phyloP scores from a whole-genome alignment of 140 eudicot species.

The Flaveria floridana region DNA sequence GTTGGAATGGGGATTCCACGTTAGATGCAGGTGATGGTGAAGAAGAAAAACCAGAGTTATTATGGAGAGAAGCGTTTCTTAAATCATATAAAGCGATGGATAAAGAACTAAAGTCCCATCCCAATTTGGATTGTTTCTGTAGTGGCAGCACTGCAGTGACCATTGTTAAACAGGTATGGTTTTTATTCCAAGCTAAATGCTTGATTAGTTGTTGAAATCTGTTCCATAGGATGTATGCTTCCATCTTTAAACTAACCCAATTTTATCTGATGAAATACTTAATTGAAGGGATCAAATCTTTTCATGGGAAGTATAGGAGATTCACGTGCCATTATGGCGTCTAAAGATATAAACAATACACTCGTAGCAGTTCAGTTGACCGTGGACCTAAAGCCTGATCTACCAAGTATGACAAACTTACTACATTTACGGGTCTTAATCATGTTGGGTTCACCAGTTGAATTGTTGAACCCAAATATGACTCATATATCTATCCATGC shows the following conservation, averaged over 20 bases:
- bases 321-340: slow-evolving; percentile 91
- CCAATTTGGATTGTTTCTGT: slow-evolving; percentile 88
- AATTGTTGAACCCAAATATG: not conserved
- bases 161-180: slow-evolving; percentile 75
- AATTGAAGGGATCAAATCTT: slow-evolving; percentile 74
- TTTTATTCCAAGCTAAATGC: not conserved
- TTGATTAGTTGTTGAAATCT: too few species aligned
- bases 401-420: slow-evolving; percentile 58
- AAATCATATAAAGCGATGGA: slow-evolving; percentile 88
- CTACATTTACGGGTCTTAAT: not conserved
- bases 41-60: slow-evolving; percentile 54
- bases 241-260: not conserved
- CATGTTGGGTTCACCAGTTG: not conserved
- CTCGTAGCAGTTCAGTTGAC: slow-evolving; percentile 84
- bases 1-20: slow-evolving; percentile 58
- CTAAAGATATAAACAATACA: slow-evolving; percentile 57
- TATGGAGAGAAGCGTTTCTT: slow-evolving; percentile 91
- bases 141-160: slow-evolving; percentile 96
- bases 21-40: slow-evolving; percentile 59
- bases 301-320: slow-evolving; percentile 89
- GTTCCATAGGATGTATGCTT: not conserved
- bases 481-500: not conserved
- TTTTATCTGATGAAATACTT: slow-evolving; percentile 16
- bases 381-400: slow-evolving; percentile 94
- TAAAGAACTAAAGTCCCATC: slow-evolving; percentile 83